Evolutionary conservation across 2,329 filamentous ascomycete species (phyloP).

Genomic region (Penicillium sp.): DNA sequence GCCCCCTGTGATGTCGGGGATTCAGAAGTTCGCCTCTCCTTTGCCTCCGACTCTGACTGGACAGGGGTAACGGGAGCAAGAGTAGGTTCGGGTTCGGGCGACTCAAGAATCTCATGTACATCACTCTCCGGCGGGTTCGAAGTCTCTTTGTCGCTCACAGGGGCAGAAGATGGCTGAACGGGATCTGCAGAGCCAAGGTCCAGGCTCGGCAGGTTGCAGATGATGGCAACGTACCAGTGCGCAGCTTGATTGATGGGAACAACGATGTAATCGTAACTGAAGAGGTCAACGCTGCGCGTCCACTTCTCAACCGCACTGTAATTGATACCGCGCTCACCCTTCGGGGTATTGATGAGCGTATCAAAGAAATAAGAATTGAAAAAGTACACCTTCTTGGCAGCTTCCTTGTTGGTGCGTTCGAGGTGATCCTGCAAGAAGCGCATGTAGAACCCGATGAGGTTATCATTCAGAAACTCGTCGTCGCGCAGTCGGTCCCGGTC

Average conservation of each 20-base stretch:
- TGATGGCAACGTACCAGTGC: conserved; percentile 95
- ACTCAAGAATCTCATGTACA: conserved; percentile 28
- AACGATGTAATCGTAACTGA: conserved; percentile 80
- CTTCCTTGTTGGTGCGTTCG: conserved; percentile 51
- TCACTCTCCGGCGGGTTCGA: conserved; percentile 17
- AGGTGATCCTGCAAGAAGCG: conserved; percentile 64
- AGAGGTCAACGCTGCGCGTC: conserved; percentile 81
- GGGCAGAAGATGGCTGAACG: conserved; percentile 4
- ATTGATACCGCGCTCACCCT: conserved; percentile 60
- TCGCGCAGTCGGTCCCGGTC: conserved; percentile 69
- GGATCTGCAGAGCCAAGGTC: conserved; percentile 20
- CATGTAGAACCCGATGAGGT: conserved; percentile 82
- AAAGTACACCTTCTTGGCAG: conserved; percentile 68
- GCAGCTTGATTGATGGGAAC: conserved; percentile 82
- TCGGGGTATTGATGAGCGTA: conserved; percentile 59
- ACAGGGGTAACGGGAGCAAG: conserved; percentile 8
- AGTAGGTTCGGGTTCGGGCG: conserved; percentile 16
- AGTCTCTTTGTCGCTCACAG: conserved; percentile 7
- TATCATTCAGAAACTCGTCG: conserved; percentile 86
- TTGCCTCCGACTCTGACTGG: neutral
- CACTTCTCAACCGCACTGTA: conserved; percentile 81
- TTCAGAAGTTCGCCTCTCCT: neutral
- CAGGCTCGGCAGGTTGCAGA: conserved; percentile 79
- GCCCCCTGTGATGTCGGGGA: conserved; percentile 20
- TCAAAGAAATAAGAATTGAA: conserved; percentile 93